Conservation (phyloP, 192 early-diverging fungal species). For the Backusella macrospora region DNA sequence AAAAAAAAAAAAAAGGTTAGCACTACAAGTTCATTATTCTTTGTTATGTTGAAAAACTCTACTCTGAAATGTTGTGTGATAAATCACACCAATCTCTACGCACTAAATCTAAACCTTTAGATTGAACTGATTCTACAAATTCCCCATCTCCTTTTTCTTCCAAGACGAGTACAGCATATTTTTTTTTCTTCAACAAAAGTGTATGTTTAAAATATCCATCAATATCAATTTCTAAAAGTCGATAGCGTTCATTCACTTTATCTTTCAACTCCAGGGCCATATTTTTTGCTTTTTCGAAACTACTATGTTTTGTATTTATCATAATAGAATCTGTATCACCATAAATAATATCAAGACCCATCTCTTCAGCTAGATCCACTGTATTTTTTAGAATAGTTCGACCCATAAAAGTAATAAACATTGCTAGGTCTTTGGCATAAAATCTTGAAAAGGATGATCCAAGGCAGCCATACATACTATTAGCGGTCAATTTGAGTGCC, state of each 20-base stretch:
- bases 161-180: conserved; percentile 89
- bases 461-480: conserved; percentile 99
- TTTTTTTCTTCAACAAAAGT: conserved; percentile 95
- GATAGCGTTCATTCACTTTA: conserved; percentile 89
- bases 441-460: conserved; percentile 95
- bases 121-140: conserved; percentile 60
- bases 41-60: conserved; percentile 22
- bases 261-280: conserved; percentile 84
- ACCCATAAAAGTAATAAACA: conserved; percentile 94
- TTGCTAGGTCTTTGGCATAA: conserved; percentile 94
- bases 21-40: not conserved
- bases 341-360: conserved; percentile 91
- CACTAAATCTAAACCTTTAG: conserved; percentile 95
- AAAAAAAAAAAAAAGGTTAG: not conserved
- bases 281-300: conserved; percentile 71
- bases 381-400: conserved; percentile 95
- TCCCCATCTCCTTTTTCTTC: conserved; percentile 53
- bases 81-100: conserved; percentile 97
- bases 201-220: conserved; percentile 91
- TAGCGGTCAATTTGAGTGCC: conserved; percentile 96
- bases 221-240: conserved; percentile 92
- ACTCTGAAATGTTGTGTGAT: conserved; percentile 85
- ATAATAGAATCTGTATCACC: conserved; percentile 99
- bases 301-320: conserved; percentile 84
- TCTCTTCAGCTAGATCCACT: conserved; percentile 75